These are phyloP conservation scores for Extremus antarcticus DNA, from an alignment of 495 filamentous ascomycete genomes.

Conservation along the genomic window DNA sequence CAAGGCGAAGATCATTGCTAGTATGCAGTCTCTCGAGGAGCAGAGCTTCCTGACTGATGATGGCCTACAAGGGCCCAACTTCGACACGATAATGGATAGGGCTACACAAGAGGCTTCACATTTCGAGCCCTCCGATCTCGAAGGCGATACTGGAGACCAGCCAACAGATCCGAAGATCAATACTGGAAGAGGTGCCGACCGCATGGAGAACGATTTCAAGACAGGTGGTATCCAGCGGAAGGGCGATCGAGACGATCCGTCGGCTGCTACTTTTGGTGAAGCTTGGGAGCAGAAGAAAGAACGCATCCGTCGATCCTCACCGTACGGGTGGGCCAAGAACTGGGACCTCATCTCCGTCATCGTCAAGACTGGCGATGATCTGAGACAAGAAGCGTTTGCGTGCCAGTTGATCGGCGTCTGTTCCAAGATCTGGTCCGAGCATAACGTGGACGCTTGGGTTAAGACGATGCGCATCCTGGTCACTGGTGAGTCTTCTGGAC, in stretches of 20 bases:
- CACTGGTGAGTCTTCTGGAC: conserved; percentile 63
- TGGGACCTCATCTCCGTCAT: conserved; percentile 74
- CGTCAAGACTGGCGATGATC: conserved; percentile 66
- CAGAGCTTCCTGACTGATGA: conserved; percentile 57
- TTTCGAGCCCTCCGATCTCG: conserved; percentile 32
- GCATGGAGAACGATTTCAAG: conserved; percentile 74
- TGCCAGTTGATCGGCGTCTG: conserved; percentile 67
- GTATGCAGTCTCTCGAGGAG: conserved; percentile 74
- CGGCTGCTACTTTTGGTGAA: conserved; percentile 67
- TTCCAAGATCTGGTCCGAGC: conserved; percentile 62
- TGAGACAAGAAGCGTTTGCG: conserved; percentile 68
- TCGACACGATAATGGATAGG: conserved; percentile 61
- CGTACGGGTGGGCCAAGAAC: conserved; percentile 68
- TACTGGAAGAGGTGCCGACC: conserved; percentile 54
- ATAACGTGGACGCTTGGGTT: conserved; percentile 63
- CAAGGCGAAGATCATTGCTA: conserved; percentile 65
- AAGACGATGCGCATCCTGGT: conserved; percentile 72
- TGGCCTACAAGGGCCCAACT: conserved; percentile 45
- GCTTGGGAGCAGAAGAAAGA: conserved; percentile 67
- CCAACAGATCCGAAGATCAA: conserved; percentile 39
- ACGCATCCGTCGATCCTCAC: conserved; percentile 61
- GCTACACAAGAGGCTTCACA: conserved; percentile 33
- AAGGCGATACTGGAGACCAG: conserved; percentile 34
- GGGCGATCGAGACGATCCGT: conserved; percentile 69
- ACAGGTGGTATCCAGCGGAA: conserved; percentile 64